phyloP scores from a whole-genome alignment of 176 grass and related monocot species.

The Triticum monococcum region DNA sequence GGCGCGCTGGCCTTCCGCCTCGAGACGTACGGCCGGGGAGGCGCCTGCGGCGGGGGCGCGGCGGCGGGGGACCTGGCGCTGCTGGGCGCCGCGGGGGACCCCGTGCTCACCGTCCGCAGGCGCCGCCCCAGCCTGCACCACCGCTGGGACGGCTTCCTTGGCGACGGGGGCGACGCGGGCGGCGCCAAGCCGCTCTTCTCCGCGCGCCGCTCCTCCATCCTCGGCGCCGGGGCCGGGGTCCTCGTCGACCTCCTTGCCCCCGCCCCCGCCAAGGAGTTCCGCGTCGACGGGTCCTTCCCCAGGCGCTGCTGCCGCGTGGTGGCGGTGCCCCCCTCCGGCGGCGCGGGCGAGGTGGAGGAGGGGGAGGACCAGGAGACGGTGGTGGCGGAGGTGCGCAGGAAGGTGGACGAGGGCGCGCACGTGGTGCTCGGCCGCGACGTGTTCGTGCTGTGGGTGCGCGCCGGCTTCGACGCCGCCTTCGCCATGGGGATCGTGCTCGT shows the following conservation, averaged over 20 bases:
- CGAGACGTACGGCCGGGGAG: slow-evolving; percentile 66
- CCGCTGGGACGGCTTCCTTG: slow-evolving; percentile 88
- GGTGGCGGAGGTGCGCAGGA: slow-evolving; percentile 73
- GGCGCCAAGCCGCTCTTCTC: slow-evolving; percentile 66
- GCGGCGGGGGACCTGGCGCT: slow-evolving; percentile 67
- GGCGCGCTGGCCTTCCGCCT: slow-evolving; percentile 77
- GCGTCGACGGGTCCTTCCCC: slow-evolving; percentile 80
- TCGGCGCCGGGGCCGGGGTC: slow-evolving; percentile 57
- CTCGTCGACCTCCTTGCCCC: slow-evolving; percentile 49
- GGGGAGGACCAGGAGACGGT: slow-evolving; percentile 28
- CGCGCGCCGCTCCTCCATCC: slow-evolving; percentile 82
- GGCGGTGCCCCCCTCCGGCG: not conserved
- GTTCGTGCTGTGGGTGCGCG: slow-evolving; percentile 71
- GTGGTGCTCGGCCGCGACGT: slow-evolving; percentile 76
- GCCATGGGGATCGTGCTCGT: slow-evolving; percentile 88
- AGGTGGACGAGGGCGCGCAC: slow-evolving; percentile 78
- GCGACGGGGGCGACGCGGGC: slow-evolving; percentile 45
- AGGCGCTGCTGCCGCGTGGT: slow-evolving; percentile 72
- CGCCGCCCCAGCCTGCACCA: slow-evolving; percentile 88
- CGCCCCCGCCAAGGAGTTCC: slow-evolving; percentile 43
- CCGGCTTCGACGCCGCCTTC: slow-evolving; percentile 75
- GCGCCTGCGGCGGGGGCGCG: slow-evolving; percentile 38
- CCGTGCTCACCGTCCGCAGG: slow-evolving; percentile 70
- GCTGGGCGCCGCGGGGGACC: slow-evolving; percentile 48
- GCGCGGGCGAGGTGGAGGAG: not conserved